These are phyloP conservation scores for Oryza australiensis DNA, from an alignment of 176 grass and related monocot genomes.

Conservation along the genomic window DNA sequence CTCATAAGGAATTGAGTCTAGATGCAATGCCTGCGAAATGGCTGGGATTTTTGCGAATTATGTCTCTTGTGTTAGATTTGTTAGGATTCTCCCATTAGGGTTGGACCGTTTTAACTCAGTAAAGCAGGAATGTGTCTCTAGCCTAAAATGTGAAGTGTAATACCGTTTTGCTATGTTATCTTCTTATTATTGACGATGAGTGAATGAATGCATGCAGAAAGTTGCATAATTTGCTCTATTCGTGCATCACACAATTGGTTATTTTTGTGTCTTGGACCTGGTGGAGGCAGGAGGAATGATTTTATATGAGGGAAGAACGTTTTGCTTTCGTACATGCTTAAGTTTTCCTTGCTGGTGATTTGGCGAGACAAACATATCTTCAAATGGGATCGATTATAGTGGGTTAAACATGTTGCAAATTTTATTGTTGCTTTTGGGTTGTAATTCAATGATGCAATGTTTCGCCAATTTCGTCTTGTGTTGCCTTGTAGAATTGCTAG, in stretches of 20 bases:
- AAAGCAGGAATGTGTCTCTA: not conserved
- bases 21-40: not conserved
- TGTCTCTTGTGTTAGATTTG: not conserved
- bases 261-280: not conserved
- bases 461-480: not conserved
- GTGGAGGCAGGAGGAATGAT: not conserved
- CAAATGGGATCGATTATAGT: not conserved
- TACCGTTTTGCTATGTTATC: not conserved
- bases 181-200: not conserved
- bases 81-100: conserved; percentile 1
- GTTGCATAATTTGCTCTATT: not conserved
- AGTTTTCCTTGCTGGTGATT: not conserved
- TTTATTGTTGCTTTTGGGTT: not conserved
- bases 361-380: not conserved
- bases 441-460: not conserved
- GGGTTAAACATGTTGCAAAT: not conserved
- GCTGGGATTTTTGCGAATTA: not conserved
- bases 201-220: not conserved
- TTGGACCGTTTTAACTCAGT: not conserved
- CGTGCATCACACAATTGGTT: not conserved
- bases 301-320: not conserved
- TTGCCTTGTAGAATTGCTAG: not conserved
- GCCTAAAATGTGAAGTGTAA: not conserved
- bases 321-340: not conserved
- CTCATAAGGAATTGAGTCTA: not conserved